Evolutionary conservation across 2,329 filamentous ascomycete genomes (phyloP).

Genomic region (Neofusicoccum kwambonambiense): DNA sequence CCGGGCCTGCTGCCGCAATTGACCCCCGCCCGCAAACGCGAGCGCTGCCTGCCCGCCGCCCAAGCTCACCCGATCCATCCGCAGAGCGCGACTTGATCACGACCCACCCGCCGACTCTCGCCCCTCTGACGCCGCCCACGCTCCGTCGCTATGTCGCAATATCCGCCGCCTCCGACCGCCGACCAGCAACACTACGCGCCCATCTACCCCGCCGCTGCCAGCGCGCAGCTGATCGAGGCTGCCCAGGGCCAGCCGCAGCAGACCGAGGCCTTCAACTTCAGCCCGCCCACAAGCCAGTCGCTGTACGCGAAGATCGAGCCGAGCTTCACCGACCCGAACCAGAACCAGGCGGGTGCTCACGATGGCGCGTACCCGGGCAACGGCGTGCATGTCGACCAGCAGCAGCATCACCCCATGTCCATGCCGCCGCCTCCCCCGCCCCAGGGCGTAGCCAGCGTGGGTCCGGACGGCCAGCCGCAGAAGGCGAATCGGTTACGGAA

Average conservation of each 20-base stretch:
- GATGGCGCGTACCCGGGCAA: constrained; percentile 16
- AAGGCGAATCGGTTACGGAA: constrained; percentile 40
- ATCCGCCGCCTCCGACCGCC: constrained; percentile 26
- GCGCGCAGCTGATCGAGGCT: constrained; percentile 22
- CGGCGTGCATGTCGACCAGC: constrained; percentile 12
- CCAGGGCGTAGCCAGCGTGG: constrained; percentile 11
- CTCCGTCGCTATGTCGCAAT: constrained; percentile 22
- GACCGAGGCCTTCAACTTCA: constrained; percentile 17
- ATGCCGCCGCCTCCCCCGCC: constrained; percentile 14
- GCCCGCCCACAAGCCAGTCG: constrained; percentile 11
- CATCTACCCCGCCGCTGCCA: constrained; percentile 30
- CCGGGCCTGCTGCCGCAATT: constrained; percentile 1
- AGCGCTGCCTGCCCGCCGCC: neutral
- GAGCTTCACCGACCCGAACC: constrained; percentile 18
- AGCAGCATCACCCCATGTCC: constrained; percentile 16
- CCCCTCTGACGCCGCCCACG: neutral
- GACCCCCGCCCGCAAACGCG: neutral
- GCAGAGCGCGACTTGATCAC: neutral
- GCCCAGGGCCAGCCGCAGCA: constrained; percentile 19
- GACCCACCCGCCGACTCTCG: neutral
- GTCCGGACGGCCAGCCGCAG: constrained; percentile 22
- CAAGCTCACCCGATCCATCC: constrained; percentile 15
- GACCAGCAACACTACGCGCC: constrained; percentile 35
- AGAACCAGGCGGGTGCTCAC: constrained; percentile 2
- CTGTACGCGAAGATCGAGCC: constrained; percentile 23